Evolutionary conservation across 768 basidiomycete species (phyloP), one percentile per base, ranked within the genome.

Genomic region (Boletus rubroflammeus): DNA sequence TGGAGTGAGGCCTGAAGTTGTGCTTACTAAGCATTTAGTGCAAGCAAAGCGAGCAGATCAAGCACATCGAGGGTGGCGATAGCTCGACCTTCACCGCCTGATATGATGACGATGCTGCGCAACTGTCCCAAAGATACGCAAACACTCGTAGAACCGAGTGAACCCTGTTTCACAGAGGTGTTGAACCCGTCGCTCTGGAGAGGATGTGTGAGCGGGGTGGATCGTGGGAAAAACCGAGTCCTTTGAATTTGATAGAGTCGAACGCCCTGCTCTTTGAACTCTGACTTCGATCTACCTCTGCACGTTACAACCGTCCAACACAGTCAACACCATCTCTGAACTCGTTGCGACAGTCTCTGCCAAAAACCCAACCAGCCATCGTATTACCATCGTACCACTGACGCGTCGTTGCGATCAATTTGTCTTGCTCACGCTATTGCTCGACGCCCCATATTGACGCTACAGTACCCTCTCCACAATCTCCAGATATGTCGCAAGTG

Each of bases 401-500:
- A 62, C 62, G 53, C 62, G 66, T 67, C 53, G 42, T 55, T 57
- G 55, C 47, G 52, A 62, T 64, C 55, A 56, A 59, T 53, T 61
- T 55, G 44, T 58, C 56, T 44, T 41, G 28, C 57, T 51, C 47
- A 57, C 53, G 35, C 46, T 43, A 40, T 54, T 51, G 29, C 42
- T 52, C 55, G 45, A 62, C 63, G 28, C 50, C 45, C 34, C 44
- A 43, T 47, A 62, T 57, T 54, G 38, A 50, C 60, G 35, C 55
- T 42, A 29, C 45, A 29, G 41, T 34, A 23, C 45, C 53, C 44
- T 45, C 50, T 62, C 32, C 34, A 54, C 56, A 54, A 49, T 43
- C 35, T 45, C 26, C 59, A 56, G 44, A 59, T 39, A 70, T 70
- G 69, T 70, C 69, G 5, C 69, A 71, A 71, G 54, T 35, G 57